Evolutionary conservation across 208 protist species (phyloP).

Genomic region (Leishmania arabica): DNA sequence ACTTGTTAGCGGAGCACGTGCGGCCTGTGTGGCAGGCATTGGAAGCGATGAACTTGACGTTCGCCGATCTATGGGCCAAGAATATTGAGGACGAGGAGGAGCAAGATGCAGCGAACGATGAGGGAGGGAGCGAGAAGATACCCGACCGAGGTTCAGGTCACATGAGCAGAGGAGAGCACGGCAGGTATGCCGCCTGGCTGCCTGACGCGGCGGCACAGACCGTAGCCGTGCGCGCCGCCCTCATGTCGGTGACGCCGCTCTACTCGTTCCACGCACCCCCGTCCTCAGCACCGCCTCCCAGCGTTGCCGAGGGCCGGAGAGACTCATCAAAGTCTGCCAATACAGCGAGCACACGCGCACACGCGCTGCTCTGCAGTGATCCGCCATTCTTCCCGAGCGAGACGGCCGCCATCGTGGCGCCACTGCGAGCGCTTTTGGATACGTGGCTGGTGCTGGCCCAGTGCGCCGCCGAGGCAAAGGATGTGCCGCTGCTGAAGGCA

Average conservation of each 20-base stretch:
- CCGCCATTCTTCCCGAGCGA: conserved; percentile 16
- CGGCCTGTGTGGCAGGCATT: conserved; percentile 51
- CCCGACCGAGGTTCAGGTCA: background rate
- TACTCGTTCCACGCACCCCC: conserved; percentile 25
- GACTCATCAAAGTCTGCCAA: conserved; percentile 3
- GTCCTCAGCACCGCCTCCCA: background rate
- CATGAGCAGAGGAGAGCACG: background rate
- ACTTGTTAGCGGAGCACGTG: conserved; percentile 43
- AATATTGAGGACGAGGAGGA: conserved; percentile 18
- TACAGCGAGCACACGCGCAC: conserved; percentile 1
- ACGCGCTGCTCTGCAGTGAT: conserved; percentile 7
- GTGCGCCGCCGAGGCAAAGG: conserved; percentile 59
- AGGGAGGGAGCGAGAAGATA: background rate
- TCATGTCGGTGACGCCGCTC: conserved; percentile 41
- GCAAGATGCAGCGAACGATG: background rate
- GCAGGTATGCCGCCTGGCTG: conserved; percentile 9
- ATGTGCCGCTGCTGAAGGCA: conserved; percentile 42
- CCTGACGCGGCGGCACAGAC: conserved; percentile 23
- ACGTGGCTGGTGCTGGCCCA: conserved; percentile 48
- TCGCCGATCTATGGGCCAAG: conserved; percentile 8
- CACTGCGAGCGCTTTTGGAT: conserved; percentile 37
- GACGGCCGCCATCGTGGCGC: conserved; percentile 25
- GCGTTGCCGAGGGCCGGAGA: background rate
- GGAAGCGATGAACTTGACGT: conserved; percentile 38
- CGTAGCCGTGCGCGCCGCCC: conserved; percentile 15